Evolutionary conservation across 2,329 filamentous ascomycete genomes (phyloP).

Genomic region (Fusarium mexicanum): DNA sequence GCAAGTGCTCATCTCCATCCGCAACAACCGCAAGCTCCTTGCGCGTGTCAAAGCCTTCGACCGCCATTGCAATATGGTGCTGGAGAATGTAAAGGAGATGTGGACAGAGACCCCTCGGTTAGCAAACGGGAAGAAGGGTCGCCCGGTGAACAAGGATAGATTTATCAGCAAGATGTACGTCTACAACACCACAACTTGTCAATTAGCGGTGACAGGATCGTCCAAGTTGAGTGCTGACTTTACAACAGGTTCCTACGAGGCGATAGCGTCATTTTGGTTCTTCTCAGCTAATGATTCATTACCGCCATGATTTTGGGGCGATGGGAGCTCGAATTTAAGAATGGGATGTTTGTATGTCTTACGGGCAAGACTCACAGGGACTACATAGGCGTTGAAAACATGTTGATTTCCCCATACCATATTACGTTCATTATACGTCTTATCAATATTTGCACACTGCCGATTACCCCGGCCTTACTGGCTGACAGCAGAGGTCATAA

Average conservation of each 20-base stretch:
- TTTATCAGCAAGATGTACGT: conserved; percentile 97
- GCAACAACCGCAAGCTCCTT: conserved; percentile 97
- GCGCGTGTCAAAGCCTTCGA: conserved; percentile 99
- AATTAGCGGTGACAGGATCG: conserved; percentile 18
- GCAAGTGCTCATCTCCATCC: conserved; percentile 96
- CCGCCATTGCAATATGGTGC: conserved; percentile 98
- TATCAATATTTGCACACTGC: conserved; percentile 5
- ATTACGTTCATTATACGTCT: conserved; percentile 7
- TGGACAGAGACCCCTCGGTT: conserved; percentile 94
- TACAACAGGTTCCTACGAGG: conserved; percentile 80
- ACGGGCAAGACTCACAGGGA: conserved; percentile 45
- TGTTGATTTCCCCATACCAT: conserved; percentile 36
- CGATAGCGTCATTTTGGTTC: conserved; percentile 87
- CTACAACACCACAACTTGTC: not conserved
- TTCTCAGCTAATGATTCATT: conserved; percentile 70
- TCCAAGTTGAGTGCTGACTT: conserved; percentile 29
- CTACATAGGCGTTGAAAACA: conserved; percentile 53
- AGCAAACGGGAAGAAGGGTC: conserved; percentile 86
- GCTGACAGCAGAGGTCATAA: not conserved
- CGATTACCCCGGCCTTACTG: not conserved
- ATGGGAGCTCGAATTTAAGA: conserved; percentile 38
- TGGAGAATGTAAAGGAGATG: conserved; percentile 96
- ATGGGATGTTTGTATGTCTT: conserved; percentile 45
- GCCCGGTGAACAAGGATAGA: conserved; percentile 94
- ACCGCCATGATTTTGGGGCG: conserved; percentile 23